Base-by-base conservation (phyloP, 306 rosid species). In the Sindora glabra region DNA sequence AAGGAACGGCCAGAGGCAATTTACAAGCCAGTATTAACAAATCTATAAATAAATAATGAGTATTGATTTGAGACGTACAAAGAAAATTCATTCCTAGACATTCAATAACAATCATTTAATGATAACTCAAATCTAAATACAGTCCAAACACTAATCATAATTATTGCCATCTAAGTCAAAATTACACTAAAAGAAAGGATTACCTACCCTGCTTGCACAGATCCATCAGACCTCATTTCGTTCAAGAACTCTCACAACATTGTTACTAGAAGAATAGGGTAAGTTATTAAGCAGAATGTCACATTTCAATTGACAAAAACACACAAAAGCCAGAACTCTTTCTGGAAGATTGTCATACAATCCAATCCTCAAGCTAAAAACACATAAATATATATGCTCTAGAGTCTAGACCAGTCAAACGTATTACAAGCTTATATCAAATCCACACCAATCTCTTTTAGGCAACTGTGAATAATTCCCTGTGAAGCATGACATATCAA, bases 221-320 rank as follows among this genome's bases (percentile, higher is more conserved):
- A 51, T 15, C 53, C 56, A 21, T n/a, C n/a, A n/a, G 38, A 42
- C 19, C 23, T 44, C 52, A 44, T 42, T 14, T 41, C 50, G 51
- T 23, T 51, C 38, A 68, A 51, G 46, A 45, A 38, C 41, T 25
- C 44, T 42, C 51, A 58, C 26, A 25, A 58, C 64, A 73, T 44
- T 22, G 36, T 40, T 51, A 64, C 56, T 42, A 34, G 44, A 72
- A 44, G 9, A 21, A 47, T 33, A 22, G 57, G 19, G 48, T 34
- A 42, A 2, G 11, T 17, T 24, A 39, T 17, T 23, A 26, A 48
- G 64, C 53, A 32, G 57, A 59, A 41, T 47, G 56, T 11, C 62
- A 42, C 23, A 30, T 48, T 32, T 49, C 57, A 64, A 10, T 48
- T 11, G 41, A 55, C 33, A n/a, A 18, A 56, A 23, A 0, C 44